These are phyloP conservation scores for Cadophora luteo-olivacea DNA, from an alignment of 2,329 filamentous ascomycete genomes.

Conservation along the genomic window DNA sequence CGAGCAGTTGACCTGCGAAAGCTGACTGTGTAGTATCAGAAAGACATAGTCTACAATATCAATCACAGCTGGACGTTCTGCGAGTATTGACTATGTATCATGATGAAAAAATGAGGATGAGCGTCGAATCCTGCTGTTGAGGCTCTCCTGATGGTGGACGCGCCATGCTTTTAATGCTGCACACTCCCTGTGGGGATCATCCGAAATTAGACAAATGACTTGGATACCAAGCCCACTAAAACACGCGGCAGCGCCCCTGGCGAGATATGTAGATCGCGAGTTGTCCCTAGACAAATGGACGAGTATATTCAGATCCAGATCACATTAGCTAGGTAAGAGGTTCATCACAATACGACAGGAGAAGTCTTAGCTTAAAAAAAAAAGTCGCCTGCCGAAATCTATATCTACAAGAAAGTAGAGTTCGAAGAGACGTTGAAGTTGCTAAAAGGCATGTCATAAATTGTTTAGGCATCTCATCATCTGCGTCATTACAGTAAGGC, in stretches of 20 bases:
- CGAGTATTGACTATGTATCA: not conserved
- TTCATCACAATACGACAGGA: not conserved
- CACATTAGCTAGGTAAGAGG: not conserved
- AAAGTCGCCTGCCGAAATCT: not conserved
- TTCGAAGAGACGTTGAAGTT: not conserved
- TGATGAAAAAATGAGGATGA: not conserved
- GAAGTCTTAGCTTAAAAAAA: not conserved
- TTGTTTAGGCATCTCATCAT: conserved; percentile 4
- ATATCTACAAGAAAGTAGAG: not conserved
- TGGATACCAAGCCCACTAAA: conserved; percentile 2
- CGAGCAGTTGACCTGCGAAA: not conserved
- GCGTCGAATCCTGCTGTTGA: not conserved
- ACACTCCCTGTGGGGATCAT: not conserved
- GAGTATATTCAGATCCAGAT: not conserved
- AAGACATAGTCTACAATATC: not conserved
- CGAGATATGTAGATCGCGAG: not conserved
- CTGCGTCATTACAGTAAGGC: conserved; percentile 46
- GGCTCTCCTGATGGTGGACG: not conserved
- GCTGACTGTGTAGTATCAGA: not conserved
- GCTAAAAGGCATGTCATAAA: conserved; percentile 7
- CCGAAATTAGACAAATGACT: not conserved
- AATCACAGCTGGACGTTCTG: not conserved
- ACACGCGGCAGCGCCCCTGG: not conserved
- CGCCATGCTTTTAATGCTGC: not conserved
- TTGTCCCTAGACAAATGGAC: not conserved